Base-by-base conservation (phyloP, 164 flowering plant species). In the Kingdonia uniflora region DNA sequence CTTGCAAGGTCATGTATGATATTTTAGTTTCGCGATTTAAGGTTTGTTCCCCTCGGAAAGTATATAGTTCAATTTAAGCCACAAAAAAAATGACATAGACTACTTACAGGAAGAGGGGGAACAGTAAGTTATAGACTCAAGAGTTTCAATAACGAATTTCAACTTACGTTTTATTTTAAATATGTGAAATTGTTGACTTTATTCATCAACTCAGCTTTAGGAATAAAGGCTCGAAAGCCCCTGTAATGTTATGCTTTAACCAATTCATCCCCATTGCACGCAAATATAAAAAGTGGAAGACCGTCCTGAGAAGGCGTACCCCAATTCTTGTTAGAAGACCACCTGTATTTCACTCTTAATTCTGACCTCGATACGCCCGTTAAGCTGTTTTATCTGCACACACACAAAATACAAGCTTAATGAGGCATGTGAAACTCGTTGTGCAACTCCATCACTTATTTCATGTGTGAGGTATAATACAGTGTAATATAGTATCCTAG, bases 261-360 rank as follows among this genome's bases (percentile, higher is more conserved):
- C 35, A 3, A 29, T 3, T 4, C 33, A 7, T 35, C 38, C 42
- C 37, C 14, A 62, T 33, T 19, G 15, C 19, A 40, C 19, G 5
- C 35, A 21, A 6, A 14, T 8, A 2, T 49, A 24, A 47, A 47
- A 21, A 15, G n/a, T 21, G 37, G 14, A 29, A 29, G 35, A 29
- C 8, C 35, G 8, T 29, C 35, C 4, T 8, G 49, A 55, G 29
- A 8, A 44, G 23, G 42, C 58, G 33, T 35, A 92, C 98, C 94
- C 87, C 98, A 55, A 92, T 80, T 71, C 96, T 79, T 55, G 98
- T 84, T 43, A 92, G 85, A 43, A 92, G 88, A 19, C 98, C 98
- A 3, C 89, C 95, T 6, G 95, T 88, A 64, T 92, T 92, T 96
- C 96, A 92, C 63, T 88, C 95, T 14, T 79, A 52, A 92, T 81